Evolutionary conservation across 2,329 filamentous ascomycete genomes (phyloP).

Genomic region (Arthrinium phaeospermum): DNA sequence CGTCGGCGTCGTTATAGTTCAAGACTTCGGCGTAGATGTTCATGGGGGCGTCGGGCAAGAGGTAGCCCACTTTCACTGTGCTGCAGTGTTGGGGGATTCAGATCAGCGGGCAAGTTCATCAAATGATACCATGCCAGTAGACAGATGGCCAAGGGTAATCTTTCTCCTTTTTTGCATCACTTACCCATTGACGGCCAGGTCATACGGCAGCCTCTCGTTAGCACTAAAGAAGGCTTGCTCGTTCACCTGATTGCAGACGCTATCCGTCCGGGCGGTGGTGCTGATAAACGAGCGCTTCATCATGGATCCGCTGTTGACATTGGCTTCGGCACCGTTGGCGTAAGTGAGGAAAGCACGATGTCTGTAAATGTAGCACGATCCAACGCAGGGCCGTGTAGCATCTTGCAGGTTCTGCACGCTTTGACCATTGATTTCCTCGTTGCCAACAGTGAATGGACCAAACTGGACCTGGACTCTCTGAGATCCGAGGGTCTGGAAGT

Average conservation of each 20-base stretch:
- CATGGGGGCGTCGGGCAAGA: not conserved
- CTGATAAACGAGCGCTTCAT: not conserved
- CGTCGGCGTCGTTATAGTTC: not conserved
- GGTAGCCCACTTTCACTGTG: not conserved
- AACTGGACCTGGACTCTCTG: not conserved
- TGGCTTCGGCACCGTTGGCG: not conserved
- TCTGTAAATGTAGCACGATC: not conserved
- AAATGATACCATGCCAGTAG: not conserved
- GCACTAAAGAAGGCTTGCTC: not conserved
- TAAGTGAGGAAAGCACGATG: not conserved
- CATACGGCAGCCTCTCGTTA: not conserved
- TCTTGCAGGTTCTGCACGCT: not conserved
- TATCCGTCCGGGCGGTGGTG: not conserved
- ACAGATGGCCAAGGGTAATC: not conserved
- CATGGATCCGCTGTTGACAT: not conserved
- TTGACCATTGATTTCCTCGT: not conserved
- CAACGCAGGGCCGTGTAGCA: not conserved
- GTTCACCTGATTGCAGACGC: not conserved
- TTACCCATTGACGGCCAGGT: not conserved
- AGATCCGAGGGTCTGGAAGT: constrained; percentile 2
- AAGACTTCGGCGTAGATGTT: not conserved
- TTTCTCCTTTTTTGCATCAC: not conserved
- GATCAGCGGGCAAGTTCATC: not conserved
- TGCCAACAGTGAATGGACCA: not conserved
- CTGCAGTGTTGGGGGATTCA: not conserved